These are phyloP conservation scores for Phaeosphaeria sp. DNA, from an alignment of 2,329 filamentous ascomycete genomes.

Conservation along the genomic window DNA sequence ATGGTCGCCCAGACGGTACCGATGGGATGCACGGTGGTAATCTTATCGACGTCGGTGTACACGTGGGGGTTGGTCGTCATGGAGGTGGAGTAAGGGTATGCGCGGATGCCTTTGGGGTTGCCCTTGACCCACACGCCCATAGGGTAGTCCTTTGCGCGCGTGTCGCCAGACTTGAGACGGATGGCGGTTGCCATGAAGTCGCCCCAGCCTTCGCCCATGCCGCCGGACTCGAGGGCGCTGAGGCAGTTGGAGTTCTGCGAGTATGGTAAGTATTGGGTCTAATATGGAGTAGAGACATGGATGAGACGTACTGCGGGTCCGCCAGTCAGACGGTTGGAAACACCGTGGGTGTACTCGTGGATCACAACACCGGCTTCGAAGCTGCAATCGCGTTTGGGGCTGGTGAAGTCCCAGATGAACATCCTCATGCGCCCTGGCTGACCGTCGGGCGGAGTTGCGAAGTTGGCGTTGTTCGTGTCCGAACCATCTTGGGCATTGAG, in stretches of 20 bases:
- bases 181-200: conserved; percentile 64
- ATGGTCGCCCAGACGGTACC: conserved; percentile 62
- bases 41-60: conserved; percentile 54
- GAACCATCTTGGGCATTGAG: conserved; percentile 64
- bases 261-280: neutral
- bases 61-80: conserved; percentile 58
- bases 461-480: conserved; percentile 65
- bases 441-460: conserved; percentile 54
- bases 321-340: conserved; percentile 66
- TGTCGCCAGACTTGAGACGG: conserved; percentile 56
- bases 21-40: conserved; percentile 55
- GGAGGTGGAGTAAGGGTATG: conserved; percentile 61
- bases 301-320: conserved; percentile 54
- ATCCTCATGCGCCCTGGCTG: conserved; percentile 63
- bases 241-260: conserved; percentile 58
- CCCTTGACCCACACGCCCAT: conserved; percentile 61
- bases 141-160: conserved; percentile 54
- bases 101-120: conserved; percentile 55
- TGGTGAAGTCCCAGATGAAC: conserved; percentile 62
- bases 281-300: neutral
- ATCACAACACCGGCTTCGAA: conserved; percentile 69
- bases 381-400: conserved; percentile 59
- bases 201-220: conserved; percentile 67
- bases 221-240: conserved; percentile 55
- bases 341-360: conserved; percentile 54